phyloP scores from a whole-genome alignment of 2,329 filamentous ascomycete genomes.

The Scolecobasidium constrictum region DNA sequence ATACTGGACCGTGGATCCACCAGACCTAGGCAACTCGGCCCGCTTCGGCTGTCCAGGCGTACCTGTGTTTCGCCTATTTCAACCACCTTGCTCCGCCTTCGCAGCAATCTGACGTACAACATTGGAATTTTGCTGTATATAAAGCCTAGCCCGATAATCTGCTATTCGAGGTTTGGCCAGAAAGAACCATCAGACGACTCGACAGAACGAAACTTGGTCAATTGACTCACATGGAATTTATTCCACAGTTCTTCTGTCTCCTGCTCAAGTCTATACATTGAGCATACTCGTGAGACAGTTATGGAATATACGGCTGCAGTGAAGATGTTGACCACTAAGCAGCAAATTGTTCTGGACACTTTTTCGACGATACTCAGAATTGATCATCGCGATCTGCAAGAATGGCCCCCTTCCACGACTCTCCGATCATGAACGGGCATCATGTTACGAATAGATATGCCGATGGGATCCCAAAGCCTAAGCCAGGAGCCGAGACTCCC shows the following conservation, averaged over 20 bases:
- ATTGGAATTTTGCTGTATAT: no score
- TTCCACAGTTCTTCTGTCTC: slow-evolving; percentile 10
- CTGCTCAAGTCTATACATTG: slow-evolving; percentile 10
- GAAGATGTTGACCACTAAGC: not conserved
- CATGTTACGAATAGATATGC: not conserved
- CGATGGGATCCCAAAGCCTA: not conserved
- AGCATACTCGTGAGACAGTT: not conserved
- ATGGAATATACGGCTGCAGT: not conserved
- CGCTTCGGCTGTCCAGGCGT: not conserved
- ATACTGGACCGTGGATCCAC: not conserved
- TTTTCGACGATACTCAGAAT: no score
- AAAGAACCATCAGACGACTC: no score
- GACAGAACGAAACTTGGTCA: no score
- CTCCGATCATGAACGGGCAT: not conserved
- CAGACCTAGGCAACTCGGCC: not conserved
- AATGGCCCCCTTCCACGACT: not conserved
- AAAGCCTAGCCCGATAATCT: no score
- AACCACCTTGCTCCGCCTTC: not conserved
- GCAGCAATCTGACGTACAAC: not conserved
- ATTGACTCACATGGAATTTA: slow-evolving; percentile 9
- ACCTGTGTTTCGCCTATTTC: not conserved
- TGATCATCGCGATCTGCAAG: no score
- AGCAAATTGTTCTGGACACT: no score
- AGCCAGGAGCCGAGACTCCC: not conserved
- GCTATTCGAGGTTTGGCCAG: no score